Conservation (phyloP, 495 filamentous ascomycete genomes). For the Parathielavia hyrcaniae region DNA sequence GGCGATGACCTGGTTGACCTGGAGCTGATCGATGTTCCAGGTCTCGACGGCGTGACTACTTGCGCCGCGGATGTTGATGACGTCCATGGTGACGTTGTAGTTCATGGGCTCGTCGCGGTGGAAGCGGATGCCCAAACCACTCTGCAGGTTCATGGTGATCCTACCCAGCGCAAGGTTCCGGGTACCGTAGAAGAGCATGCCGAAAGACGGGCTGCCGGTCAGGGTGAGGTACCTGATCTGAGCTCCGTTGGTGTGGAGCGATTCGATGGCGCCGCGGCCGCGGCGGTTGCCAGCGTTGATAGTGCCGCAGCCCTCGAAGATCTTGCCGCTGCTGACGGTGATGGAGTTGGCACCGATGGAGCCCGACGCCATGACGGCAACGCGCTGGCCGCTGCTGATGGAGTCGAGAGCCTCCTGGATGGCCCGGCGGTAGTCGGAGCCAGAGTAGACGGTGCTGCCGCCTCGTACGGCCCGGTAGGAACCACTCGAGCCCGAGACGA, state of each 20-base stretch:
- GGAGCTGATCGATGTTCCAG: conserved; percentile 43
- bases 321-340: conserved; percentile 40
- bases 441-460: conserved; percentile 33
- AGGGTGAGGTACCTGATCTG: conserved; percentile 42
- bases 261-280: conserved; percentile 42
- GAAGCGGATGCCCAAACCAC: conserved; percentile 45
- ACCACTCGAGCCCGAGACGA: conserved; percentile 36
- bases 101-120: conserved; percentile 40
- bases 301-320: conserved; percentile 44
- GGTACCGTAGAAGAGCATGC: conserved; percentile 41
- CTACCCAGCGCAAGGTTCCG: conserved; percentile 35
- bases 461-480: conserved; percentile 34
- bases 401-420: conserved; percentile 43
- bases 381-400: conserved; percentile 48
- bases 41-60: conserved; percentile 44
- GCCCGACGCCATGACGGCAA: conserved; percentile 55
- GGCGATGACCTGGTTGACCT: conserved; percentile 38
- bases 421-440: conserved; percentile 41
- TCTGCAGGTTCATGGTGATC: conserved; percentile 42
- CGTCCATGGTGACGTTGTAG: conserved; percentile 41
- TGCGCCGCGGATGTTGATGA: conserved; percentile 38
- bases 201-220: conserved; percentile 46
- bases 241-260: conserved; percentile 30
- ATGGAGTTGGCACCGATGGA: conserved; percentile 52
- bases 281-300: conserved; percentile 38